Evolutionary conservation across 2,329 filamentous ascomycete genomes (phyloP).

Genomic region (Bipolaris cookei): DNA sequence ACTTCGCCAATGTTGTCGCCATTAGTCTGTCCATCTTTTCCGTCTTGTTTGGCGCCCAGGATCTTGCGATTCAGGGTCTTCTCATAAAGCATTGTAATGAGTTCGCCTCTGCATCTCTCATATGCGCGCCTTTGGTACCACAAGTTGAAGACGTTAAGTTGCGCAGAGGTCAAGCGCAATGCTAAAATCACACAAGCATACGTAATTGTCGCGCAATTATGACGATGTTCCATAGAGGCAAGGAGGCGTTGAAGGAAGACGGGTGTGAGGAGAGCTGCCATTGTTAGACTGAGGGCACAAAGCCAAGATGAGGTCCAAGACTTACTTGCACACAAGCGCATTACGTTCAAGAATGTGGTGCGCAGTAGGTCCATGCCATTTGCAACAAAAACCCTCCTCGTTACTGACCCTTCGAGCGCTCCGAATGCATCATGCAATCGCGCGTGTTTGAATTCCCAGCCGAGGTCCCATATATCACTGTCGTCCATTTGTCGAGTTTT

Average conservation of each 20-base stretch:
- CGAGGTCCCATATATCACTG: conserved; percentile 80
- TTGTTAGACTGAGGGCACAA: conserved; percentile 6
- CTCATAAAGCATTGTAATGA: conserved; percentile 84
- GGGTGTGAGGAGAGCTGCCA: conserved; percentile 58
- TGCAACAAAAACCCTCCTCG: conserved; percentile 71
- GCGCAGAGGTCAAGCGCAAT: conserved; percentile 66
- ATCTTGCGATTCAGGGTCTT: conserved; percentile 74
- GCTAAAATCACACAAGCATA: conserved; percentile 70
- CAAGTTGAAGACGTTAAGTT: conserved; percentile 70
- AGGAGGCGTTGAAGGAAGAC: conserved; percentile 76
- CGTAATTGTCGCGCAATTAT: conserved; percentile 63
- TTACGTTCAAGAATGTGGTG: conserved; percentile 66
- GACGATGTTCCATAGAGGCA: conserved; percentile 65
- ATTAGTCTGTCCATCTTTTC: conserved; percentile 35
- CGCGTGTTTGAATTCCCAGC: conserved; percentile 81
- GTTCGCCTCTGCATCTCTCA: conserved; percentile 81
- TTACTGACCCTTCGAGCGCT: conserved; percentile 73
- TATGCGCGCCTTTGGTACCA: conserved; percentile 88
- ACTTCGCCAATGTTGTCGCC: conserved; percentile 23
- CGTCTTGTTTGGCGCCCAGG: conserved; percentile 39
- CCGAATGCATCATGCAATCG: conserved; percentile 77
- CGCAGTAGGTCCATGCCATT: conserved; percentile 81
- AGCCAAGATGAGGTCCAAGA: background rate
- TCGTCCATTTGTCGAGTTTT: conserved; percentile 71
- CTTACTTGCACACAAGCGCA: conserved; percentile 65